Conservation (phyloP, 2,329 filamentous ascomycete species). For the Bertia moriformis region DNA sequence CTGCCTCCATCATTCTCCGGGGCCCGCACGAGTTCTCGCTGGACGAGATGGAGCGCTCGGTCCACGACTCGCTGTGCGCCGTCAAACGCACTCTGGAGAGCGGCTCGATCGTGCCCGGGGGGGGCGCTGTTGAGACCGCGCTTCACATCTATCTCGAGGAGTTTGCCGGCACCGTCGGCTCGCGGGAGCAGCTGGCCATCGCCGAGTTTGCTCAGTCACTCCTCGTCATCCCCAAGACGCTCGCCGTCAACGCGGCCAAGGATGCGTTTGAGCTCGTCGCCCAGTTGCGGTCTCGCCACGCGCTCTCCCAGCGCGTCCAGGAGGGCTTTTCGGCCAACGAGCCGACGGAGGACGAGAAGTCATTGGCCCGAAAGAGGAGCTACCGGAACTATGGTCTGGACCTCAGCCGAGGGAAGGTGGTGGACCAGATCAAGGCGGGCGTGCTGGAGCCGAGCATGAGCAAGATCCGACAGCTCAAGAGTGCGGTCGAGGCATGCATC, state of each 20-base stretch:
- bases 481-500: slow-evolving; percentile 94
- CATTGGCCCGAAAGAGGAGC: slow-evolving; percentile 79
- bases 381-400: slow-evolving; percentile 99
- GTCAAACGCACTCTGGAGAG: slow-evolving; percentile 96
- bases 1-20: slow-evolving; percentile 87
- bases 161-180: slow-evolving; percentile 92
- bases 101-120: slow-evolving; percentile 89
- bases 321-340: slow-evolving; percentile 48
- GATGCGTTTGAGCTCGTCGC: slow-evolving; percentile 90
- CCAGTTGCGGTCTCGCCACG: slow-evolving; percentile 85
- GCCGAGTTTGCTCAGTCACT: slow-evolving; percentile 93
- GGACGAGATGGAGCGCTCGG: slow-evolving; percentile 97
- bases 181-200: slow-evolving; percentile 91
- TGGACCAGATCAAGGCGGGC: slow-evolving; percentile 85
- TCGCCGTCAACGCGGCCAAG: slow-evolving; percentile 93
- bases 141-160: slow-evolving; percentile 98
- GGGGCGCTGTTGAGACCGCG: slow-evolving; percentile 94
- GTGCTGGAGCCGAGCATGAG: slow-evolving; percentile 95
- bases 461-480: slow-evolving; percentile 97
- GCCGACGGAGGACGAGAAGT: slow-evolving; percentile 75
- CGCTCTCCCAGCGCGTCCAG: slow-evolving; percentile 79
- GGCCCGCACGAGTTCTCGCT: slow-evolving; percentile 92
- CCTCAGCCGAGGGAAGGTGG: slow-evolving; percentile 73
- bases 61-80: slow-evolving; percentile 91
- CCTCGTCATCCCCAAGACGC: slow-evolving; percentile 86